Evolutionary conservation across 345 rosid species (phyloP).

Genomic region (Linum lewisii): DNA sequence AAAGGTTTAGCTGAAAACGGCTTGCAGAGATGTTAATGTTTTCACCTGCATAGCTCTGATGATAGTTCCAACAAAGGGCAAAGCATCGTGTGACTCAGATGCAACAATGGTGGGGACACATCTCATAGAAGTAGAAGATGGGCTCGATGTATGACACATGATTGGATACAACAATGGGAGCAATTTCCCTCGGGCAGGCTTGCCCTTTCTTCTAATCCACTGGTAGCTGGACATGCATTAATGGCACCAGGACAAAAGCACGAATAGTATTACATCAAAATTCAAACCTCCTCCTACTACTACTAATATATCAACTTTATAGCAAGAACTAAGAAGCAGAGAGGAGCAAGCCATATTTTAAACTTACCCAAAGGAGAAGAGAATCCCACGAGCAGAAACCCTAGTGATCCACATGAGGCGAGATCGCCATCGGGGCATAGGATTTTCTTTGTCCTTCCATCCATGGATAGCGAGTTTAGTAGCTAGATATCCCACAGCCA

Average conservation of each 20-base stretch:
- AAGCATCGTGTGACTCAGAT: conserved; percentile 78
- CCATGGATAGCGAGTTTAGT: conserved; percentile 66
- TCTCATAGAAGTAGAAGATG: conserved; percentile 82
- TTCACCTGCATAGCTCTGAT: conserved; percentile 97
- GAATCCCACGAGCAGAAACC: conserved; percentile 56
- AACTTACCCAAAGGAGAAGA: conserved; percentile 83
- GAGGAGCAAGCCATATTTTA: background rate
- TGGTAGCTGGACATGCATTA: conserved; percentile 53
- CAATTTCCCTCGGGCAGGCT: conserved; percentile 75
- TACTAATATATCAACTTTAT: background rate
- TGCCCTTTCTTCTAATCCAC: conserved; percentile 89
- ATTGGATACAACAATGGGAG: conserved; percentile 87
- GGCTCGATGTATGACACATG: conserved; percentile 92
- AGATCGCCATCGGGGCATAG: conserved; percentile 85
- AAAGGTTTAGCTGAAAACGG: background rate
- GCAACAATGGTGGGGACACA: conserved; percentile 92
- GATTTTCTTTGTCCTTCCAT: conserved; percentile 77
- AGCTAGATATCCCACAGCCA: conserved; percentile 57
- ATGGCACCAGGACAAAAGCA: background rate
- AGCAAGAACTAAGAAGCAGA: background rate
- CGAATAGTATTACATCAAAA: background rate
- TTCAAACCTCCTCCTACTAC: background rate
- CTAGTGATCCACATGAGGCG: conserved; percentile 90
- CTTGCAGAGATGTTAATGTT: background rate
- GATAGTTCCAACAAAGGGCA: conserved; percentile 92